Evolutionary conservation across 2,329 filamentous ascomycete species (phyloP), one percentile per base, ranked within the genome.

Genomic region (Botryotinia convoluta): DNA sequence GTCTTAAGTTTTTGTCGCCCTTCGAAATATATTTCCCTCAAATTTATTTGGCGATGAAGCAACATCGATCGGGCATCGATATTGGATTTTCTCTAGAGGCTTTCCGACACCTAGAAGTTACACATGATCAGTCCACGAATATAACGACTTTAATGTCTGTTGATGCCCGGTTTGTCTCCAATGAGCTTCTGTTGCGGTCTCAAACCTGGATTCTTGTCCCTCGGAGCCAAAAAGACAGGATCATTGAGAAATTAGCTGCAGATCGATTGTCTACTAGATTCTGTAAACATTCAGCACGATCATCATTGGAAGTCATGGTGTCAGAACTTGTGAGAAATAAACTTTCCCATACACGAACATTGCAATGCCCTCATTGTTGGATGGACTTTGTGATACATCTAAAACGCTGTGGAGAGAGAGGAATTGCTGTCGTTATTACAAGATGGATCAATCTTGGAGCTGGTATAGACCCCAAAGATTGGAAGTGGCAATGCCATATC

Each of bases 151-250:
- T 69, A 8, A 6, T 61, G n/a, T 72, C 71, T 29, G 20, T 51
- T n/a, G 71, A 72, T 44, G 62, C 71, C 63, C 48, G 60, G 29
- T 61, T 72, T 48, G 51, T 51, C 32, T 45, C 51, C 16, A 48
- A 69, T 10, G 71, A 72, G 20, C 51, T 68, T 72, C 22, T 69
- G 35, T 67, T 77, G 68, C 74, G 75, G 39, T 76, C 77, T 60
- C 76, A 78, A 71, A 65, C 45, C 54, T 78, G 76, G 75, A 51
- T 74, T 51, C 54, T 78, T 42, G 61, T 74, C 61, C 70, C 74
- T 32, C 65, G 35, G 42, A 76, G 51, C 71, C 35, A 32, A 64
- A 74, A 65, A 45, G 73, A 73, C n/a, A 54, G 73, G 64, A 60
- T 72, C 61, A 48, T 70, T 39, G 63, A 65, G 60, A 37, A 69